phyloP scores from a whole-genome alignment of 805 yeast species.

The Lipomyces yamanashiensis region DNA sequence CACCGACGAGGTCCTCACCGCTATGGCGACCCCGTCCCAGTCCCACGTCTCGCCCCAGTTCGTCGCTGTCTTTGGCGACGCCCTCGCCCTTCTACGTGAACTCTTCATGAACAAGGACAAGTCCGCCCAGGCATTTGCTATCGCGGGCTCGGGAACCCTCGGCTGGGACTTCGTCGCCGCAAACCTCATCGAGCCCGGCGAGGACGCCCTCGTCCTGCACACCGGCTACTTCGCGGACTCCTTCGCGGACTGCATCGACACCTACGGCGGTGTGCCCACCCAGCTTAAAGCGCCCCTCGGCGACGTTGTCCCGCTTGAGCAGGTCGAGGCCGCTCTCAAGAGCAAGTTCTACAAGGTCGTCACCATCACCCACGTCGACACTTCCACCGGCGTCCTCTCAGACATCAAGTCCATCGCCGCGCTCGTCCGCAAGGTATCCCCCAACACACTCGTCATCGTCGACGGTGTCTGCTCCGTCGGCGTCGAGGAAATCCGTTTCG shows the following conservation, averaged over 20 bases:
- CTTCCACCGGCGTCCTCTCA: slow-evolving; percentile 90
- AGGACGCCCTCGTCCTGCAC: slow-evolving; percentile 76
- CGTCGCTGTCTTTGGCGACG: slow-evolving; percentile 69
- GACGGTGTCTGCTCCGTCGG: slow-evolving; percentile 97
- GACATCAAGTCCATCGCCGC: slow-evolving; percentile 67
- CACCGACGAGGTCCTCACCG: slow-evolving; percentile 74
- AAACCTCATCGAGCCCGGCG: slow-evolving; percentile 67
- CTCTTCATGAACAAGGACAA: slow-evolving; percentile 67
- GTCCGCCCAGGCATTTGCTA: slow-evolving; percentile 75
- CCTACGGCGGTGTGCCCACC: slow-evolving; percentile 78
- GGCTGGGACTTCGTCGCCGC: slow-evolving; percentile 94
- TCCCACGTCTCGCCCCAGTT: slow-evolving; percentile 92
- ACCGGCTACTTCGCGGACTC: slow-evolving; percentile 60
- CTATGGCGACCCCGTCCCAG: slow-evolving; percentile 81
- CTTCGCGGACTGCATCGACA: slow-evolving; percentile 74
- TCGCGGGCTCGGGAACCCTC: slow-evolving; percentile 90
- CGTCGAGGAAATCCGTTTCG: slow-evolving; percentile 83
- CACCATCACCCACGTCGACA: slow-evolving; percentile 93
- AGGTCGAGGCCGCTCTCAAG: slow-evolving; percentile 61
- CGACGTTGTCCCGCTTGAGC: slow-evolving; percentile 61
- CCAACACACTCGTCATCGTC: slow-evolving; percentile 80
- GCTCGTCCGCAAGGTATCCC: slow-evolving; percentile 66
- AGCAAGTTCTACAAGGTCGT: slow-evolving; percentile 63
- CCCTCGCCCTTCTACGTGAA: slow-evolving; percentile 67
- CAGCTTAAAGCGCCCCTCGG: slow-evolving; percentile 75